Evolutionary conservation across 1,284 basidiomycete genomes (phyloP), one percentile per base, ranked within the genome.

Genomic region (Melampsora larici-populina): DNA sequence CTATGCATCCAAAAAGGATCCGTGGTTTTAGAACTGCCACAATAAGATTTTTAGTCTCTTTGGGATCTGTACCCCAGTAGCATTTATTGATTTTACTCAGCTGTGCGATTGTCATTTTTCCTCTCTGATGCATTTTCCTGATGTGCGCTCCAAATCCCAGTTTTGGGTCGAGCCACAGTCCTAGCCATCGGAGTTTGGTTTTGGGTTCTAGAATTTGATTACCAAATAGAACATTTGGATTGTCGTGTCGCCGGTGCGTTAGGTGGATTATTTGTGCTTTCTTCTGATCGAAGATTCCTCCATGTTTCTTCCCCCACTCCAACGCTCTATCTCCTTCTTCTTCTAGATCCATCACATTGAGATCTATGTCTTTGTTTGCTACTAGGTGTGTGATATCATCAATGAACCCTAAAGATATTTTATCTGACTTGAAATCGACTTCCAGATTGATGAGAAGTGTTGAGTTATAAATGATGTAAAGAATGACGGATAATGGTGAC

Each of bases 401-500:
- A 63, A 63, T 29, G 26, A 21, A 63, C 11, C 13, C 60, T 17
- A 63, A 21, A 9, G 60, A 63, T 11, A 63, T 15, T 17, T 15
- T 63, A 26, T 63, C 11, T 63, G 18, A 9, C 11, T 26, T 63
- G 11, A 63, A 11, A n/a, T n/a, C n/a, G 60, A 11, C 11, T 13
- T 11, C 11, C 13, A 11, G 26, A 11, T 63, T 15, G 18, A 11
- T 17, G 60, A 63, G 60, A 15, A 66, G 64, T 13, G 15, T 40
- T 24, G 64, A 66, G 33, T 66, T 66, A 24, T 66, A 66, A 17
- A 66, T 11, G 8, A 66, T 26, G 31, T 66, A 66, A 15, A 66
- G 36, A 11, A 36, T 29, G 15, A n/a, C n/a, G n/a, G n/a, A n/a
- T n/a, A n/a, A n/a, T n/a, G n/a, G n/a, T n/a, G n/a, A n/a, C n/a